phyloP scores from a whole-genome alignment of 179 eudicot species.

The Patellifolia procumbens region DNA sequence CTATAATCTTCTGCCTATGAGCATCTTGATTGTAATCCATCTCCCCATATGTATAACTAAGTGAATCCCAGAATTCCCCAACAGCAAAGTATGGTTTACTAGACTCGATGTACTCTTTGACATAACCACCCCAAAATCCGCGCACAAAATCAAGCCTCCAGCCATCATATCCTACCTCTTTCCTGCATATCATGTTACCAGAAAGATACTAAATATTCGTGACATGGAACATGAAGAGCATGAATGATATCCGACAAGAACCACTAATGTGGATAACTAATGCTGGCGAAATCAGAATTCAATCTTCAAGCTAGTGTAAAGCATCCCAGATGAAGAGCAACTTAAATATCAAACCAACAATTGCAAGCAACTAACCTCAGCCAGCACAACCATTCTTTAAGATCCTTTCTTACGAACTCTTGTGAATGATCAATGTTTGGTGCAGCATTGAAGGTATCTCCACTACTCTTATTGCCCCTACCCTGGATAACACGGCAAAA shows the following conservation, averaged over 20 bases:
- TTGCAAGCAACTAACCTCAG: slow-evolving; percentile 58
- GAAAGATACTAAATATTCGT: neutral
- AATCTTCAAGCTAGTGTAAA: neutral
- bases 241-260: neutral
- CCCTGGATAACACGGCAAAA: slow-evolving; percentile 58
- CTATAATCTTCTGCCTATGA: slow-evolving; percentile 90
- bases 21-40: slow-evolving; percentile 97
- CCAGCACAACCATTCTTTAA: slow-evolving; percentile 90
- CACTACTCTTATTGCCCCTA: slow-evolving; percentile 95
- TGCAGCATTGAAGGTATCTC: slow-evolving; percentile 98
- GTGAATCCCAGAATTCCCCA: slow-evolving; percentile 98
- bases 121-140: slow-evolving; percentile 99
- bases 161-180: slow-evolving; percentile 97
- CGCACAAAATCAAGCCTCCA: slow-evolving; percentile 98
- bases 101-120: slow-evolving; percentile 87
- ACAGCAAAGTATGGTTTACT: slow-evolving; percentile 88
- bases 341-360: neutral
- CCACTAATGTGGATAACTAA: neutral
- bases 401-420: slow-evolving; percentile 90
- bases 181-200: slow-evolving; percentile 47
- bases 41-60: slow-evolving; percentile 81
- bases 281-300: neutral
- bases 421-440: slow-evolving; percentile 99
- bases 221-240: neutral
- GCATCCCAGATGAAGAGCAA: neutral